Evolutionary conservation across 306 rosid genomes (phyloP).

Genomic region (Abrus precatorius): DNA sequence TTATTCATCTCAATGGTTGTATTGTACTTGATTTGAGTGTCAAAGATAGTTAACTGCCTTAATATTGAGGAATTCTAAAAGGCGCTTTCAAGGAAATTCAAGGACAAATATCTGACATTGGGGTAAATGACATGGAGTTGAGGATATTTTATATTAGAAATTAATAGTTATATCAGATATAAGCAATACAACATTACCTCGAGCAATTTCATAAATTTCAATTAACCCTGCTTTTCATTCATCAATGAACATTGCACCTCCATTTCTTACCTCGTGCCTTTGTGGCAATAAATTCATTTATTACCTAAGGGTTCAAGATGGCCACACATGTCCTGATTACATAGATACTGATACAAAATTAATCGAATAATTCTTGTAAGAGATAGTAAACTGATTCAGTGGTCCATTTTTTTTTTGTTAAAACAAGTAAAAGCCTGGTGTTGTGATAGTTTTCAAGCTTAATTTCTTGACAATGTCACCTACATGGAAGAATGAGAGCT

Average conservation of each 20-base stretch:
- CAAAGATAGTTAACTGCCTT: not conserved
- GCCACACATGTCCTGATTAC: not conserved
- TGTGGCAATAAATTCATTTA: not conserved
- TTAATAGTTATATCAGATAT: not conserved
- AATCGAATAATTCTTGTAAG: not conserved
- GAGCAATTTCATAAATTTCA: not conserved
- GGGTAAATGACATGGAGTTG: not conserved
- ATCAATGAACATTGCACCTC: not conserved
- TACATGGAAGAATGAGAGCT: not conserved
- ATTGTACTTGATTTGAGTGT: slow-evolving; percentile 2
- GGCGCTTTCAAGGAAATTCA: not conserved
- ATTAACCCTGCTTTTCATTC: not conserved
- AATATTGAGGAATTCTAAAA: not conserved
- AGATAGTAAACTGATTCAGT: not conserved
- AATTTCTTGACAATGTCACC: not conserved
- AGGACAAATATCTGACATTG: slow-evolving; percentile 12
- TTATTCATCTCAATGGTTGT: slow-evolving; percentile 20
- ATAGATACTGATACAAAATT: not conserved
- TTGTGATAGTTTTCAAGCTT: not conserved
- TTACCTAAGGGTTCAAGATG: not conserved
- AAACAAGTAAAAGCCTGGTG: not conserved
- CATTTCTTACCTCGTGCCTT: not conserved
- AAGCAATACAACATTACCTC: not conserved
- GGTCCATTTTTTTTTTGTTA: not conserved
- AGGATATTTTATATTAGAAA: not conserved